A percentile compares a stretch with the other conserved stretches of the same genome.
Conservation (phyloP, 306 rosid genomes). For the Hylodesmum podocarpum region DNA sequence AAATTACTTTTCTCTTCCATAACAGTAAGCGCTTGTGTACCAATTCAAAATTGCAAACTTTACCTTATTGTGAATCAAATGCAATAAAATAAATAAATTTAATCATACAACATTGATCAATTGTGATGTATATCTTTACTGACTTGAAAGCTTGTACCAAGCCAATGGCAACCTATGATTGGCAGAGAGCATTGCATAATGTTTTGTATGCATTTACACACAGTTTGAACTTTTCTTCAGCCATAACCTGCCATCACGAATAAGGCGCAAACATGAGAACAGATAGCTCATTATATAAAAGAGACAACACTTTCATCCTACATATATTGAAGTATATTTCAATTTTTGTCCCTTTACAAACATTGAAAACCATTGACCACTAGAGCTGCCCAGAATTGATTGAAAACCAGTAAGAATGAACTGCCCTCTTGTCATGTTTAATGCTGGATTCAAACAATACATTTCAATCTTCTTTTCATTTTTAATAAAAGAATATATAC, state of each 20-base stretch:
- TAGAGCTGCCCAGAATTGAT: not conserved
- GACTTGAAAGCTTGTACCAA: slow-evolving; percentile 7
- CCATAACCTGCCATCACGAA: slow-evolving; percentile 52
- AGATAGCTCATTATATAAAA: not conserved
- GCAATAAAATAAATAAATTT: slow-evolving; percentile 3
- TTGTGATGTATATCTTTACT: not conserved
- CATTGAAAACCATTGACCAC: not conserved
- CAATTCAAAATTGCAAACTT: slow-evolving; percentile 6
- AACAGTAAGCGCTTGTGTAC: not conserved
- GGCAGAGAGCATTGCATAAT: slow-evolving; percentile 62
- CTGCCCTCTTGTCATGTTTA: not conserved
- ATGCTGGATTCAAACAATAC: not conserved
- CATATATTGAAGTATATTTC: not conserved
- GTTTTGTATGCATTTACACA: slow-evolving; percentile 83
- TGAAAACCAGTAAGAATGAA: not conserved
- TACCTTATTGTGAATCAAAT: slow-evolving; percentile 11
- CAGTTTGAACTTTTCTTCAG: slow-evolving; percentile 77
- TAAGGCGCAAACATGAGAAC: not conserved
- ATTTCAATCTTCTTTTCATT: not conserved
- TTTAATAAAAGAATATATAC: not conserved
- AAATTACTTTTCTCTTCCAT: not conserved
- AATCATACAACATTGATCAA: slow-evolving; percentile 21
- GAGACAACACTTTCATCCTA: not conserved
- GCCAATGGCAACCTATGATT: slow-evolving; percentile 36
- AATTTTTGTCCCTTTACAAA: not conserved